Base-by-base conservation (phyloP, 2,329 filamentous ascomycete genomes). In the Cytospora schulzeri region DNA sequence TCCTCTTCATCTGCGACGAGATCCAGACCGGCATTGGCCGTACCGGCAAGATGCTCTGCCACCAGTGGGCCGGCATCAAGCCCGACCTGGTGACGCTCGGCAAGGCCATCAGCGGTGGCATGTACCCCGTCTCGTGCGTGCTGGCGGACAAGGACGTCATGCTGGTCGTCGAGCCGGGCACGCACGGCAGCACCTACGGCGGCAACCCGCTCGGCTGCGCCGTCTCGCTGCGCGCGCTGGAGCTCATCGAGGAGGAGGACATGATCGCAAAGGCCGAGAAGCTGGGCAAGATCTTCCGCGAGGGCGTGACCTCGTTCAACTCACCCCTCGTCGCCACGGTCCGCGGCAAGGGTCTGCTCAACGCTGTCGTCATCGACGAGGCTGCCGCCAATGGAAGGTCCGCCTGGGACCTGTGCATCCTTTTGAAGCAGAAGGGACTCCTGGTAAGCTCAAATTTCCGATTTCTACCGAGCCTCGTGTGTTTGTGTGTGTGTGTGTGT, bases 1-100 rank as follows among this genome's bases (percentile, higher is more conserved):
- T 96, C 48, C 87, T 99, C 56, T 81, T 99, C 74, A 98, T 99
- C 77, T 96, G 92, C 77, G 95, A 99, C 76, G 95, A 99, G 84
- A 97, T 99, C 73, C 95, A 99, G 80, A 99, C 95, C 6, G 94
- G 94, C 70, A 97, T 99, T 74, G 95, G 93, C 62, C 89, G 95
- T 68, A 99, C 95, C 22, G 95, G 95, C 60, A 91, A 91, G 74
- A 91, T 99, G 81, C 88, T 99, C 62, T 97, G 93, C 83, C 90
- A 91, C 73, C 88, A 99, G 79, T 98, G 95, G 93, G 89, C 91
- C 63, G 91, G 89, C 70, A 93, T 99, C 82, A 96, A 94, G 82
- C 95, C 94, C 48, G 95, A 99, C 76, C 85, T 99, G 73, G 90
- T 99, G 28, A 89, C 96, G 56, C 88, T 99, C 38, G 95, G 95